These are phyloP conservation scores for Solanum hybrid DNA, from an alignment of 305 asterid genomes.

Conservation along the genomic window DNA sequence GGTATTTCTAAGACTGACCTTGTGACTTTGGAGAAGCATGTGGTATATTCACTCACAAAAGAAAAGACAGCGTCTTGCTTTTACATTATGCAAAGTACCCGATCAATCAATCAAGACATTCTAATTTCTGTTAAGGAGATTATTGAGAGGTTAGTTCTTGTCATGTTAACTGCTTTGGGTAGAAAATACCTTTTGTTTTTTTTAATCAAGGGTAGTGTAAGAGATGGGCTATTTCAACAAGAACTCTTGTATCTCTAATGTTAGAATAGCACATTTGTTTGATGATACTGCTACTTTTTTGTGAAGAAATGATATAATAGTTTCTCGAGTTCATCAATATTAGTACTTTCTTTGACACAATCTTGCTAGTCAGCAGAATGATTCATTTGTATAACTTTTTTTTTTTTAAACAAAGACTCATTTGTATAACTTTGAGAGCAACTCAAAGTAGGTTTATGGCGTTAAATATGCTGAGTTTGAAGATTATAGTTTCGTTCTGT, in stretches of 20 bases:
- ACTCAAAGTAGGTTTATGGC: neutral
- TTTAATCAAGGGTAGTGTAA: neutral
- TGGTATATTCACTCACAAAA: slow-evolving; percentile 24
- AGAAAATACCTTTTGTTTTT: neutral
- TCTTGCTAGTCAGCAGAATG: neutral
- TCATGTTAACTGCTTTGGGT: neutral
- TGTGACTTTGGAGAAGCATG: slow-evolving; percentile 23
- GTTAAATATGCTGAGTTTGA: neutral
- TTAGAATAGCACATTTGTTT: neutral
- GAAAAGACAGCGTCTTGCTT: slow-evolving; percentile 22
- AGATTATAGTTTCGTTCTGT: neutral
- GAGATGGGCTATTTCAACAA: neutral
- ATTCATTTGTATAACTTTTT: neutral
- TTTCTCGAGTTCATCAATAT: neutral
- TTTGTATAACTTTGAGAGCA: neutral
- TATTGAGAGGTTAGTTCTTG: slow-evolving; percentile 22
- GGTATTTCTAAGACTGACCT: slow-evolving; percentile 25
- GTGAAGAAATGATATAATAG: neutral
- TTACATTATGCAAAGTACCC: slow-evolving; percentile 23
- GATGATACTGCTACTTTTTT: neutral
- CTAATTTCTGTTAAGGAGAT: slow-evolving; percentile 16
- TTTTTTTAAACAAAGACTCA: neutral
- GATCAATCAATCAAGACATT: slow-evolving; percentile 4
- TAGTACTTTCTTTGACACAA: neutral
- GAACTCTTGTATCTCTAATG: neutral